Evolutionary conservation across 176 grass and related monocot species (phyloP), one percentile per base, ranked within the genome.

Genomic region (Paspalum vaginatum): DNA sequence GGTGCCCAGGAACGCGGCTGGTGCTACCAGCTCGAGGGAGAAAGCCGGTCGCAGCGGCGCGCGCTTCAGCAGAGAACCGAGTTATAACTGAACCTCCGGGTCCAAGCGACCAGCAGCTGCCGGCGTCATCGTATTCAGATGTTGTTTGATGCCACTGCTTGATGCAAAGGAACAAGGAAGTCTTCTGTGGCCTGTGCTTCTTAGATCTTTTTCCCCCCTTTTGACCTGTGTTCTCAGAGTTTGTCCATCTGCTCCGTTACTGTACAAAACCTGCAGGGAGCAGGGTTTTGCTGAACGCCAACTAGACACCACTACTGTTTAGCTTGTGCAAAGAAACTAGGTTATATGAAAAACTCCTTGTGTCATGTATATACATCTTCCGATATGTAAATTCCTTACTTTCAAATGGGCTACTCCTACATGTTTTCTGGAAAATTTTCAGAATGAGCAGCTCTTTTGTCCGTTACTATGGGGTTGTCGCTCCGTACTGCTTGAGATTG

Each of bases 1-100:
- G 14, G 15, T 63, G 80, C 70, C 70, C 32, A 82, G 58, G 45
- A 84, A 26, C 7, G 24, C 6, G 39, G 62, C 41, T 68, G 78
- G 0, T 47, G 40, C n/a, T 57, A 50, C 20, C n/a, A n/a, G n/a
- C 11, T 38, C 41, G 3, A 24, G 12, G 41, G 55, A 68, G 12
- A 12, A 68, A 48, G 4, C 52, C 10, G 50, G 47, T 48, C 24
- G 41, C 72, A 17, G 81, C 61, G 18, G 37, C 61, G 17, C 2
- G 2, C 2, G 37, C 49, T 75, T 54, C 70, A 65, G 50, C 38
- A 58, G 81, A 67, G 49, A 54, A 47, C 58, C 69, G 46, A 74
- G 61, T 49, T 68, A 58, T 61, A 68, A 76, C 61, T 62, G 50
- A 66, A 53, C 21, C 38, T n/a, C 65, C 18, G 17, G 20, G 16